Evolutionary conservation across 73 alveolate genomes (phyloP).

Genomic region (Blepharisma stoltei): DNA sequence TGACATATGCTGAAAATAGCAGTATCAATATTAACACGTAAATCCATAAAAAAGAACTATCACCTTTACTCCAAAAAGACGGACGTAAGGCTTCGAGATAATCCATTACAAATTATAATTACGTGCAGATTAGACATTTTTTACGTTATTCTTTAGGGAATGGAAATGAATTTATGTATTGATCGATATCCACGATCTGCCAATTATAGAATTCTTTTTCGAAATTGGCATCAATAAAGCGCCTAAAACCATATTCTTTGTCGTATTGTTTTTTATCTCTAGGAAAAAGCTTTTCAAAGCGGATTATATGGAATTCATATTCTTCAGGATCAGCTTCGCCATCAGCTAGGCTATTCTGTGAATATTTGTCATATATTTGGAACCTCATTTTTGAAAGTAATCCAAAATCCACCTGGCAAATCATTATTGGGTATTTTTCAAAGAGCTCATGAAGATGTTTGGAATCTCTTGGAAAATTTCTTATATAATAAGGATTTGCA

Average conservation of each 20-base stretch:
- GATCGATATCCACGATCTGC: slow-evolving; percentile 12
- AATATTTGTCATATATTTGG: background rate
- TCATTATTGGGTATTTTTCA: slow-evolving; percentile 2
- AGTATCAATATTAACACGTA: too few relatives aligned
- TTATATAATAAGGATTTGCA: slow-evolving; percentile 22
- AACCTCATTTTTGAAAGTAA: background rate
- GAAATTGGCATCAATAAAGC: slow-evolving; percentile 25
- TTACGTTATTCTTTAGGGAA: too few relatives aligned
- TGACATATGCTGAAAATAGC: too few relatives aligned
- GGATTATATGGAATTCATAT: slow-evolving; percentile 11
- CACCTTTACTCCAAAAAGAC: too few relatives aligned
- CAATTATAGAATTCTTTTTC: slow-evolving; percentile 5
- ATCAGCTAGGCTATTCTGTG: slow-evolving; percentile 20
- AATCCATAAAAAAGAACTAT: too few relatives aligned
- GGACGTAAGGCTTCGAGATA: too few relatives aligned
- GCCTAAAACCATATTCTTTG: background rate
- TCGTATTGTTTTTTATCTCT: background rate
- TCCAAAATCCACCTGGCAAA: slow-evolving; percentile 18
- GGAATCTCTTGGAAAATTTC: background rate
- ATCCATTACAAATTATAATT: too few relatives aligned
- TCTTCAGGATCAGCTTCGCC: slow-evolving; percentile 27
- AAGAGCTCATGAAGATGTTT: slow-evolving; percentile 6
- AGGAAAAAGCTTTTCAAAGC: slow-evolving; percentile 12
- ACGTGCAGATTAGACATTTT: too few relatives aligned
- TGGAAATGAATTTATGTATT: background rate